phyloP scores from a whole-genome alignment of 129 eudicot species.

The Dittrichia graveolens region DNA sequence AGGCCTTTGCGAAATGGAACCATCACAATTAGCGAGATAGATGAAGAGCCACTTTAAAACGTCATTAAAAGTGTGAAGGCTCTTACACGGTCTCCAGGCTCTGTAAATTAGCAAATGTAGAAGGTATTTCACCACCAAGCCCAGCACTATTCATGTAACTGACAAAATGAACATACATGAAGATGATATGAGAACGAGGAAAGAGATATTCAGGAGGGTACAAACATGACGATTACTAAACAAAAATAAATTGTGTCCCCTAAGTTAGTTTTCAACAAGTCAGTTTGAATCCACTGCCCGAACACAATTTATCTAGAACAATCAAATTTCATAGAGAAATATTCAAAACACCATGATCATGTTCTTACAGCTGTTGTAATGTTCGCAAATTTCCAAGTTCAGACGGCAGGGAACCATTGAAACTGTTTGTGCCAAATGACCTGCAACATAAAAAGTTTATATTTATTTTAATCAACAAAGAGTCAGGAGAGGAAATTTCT shows the following conservation, averaged over 20 bases:
- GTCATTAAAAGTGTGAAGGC: slow-evolving; percentile 5
- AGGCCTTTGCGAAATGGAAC: not conserved
- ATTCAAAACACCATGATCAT: not conserved
- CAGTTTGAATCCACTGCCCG: too few species aligned
- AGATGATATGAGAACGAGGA: not conserved
- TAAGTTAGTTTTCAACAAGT: too few species aligned
- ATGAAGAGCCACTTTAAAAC: slow-evolving; percentile 18
- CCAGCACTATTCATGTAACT: slow-evolving; percentile 83
- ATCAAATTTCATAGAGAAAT: not conserved
- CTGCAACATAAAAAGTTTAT: slow-evolving; percentile 40
- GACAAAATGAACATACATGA: slow-evolving; percentile 30
- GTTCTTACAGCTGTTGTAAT: slow-evolving; percentile 59
- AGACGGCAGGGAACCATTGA: slow-evolving; percentile 70
- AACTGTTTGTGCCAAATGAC: slow-evolving; percentile 55
- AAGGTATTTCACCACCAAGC: slow-evolving; percentile 71
- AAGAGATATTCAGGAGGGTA: too few species aligned
- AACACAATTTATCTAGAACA: too few species aligned
- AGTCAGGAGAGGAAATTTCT: not conserved
- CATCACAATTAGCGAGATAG: not conserved
- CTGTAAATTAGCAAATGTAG: slow-evolving; percentile 58
- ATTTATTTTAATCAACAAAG: not conserved
- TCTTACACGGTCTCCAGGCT: slow-evolving; percentile 63
- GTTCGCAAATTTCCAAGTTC: slow-evolving; percentile 58
- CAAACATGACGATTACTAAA: too few species aligned
- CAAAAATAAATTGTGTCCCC: too few species aligned